phyloP scores from a whole-genome alignment of 129 eudicot genomes.

The Saussurea involucrata region DNA sequence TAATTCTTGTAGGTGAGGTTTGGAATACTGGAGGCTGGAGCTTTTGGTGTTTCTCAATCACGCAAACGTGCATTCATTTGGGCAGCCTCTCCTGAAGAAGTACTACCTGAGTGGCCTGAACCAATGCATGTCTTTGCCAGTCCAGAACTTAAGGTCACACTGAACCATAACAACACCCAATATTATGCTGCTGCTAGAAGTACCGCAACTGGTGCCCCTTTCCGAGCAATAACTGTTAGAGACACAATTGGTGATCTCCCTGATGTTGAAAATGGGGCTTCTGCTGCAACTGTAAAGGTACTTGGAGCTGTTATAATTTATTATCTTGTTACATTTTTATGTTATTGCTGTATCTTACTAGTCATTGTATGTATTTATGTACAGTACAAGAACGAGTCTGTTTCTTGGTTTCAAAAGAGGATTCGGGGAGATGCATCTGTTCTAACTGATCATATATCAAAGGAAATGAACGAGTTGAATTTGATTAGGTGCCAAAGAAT shows the following conservation, averaged over 20 bases:
- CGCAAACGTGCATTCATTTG: conserved; percentile 65
- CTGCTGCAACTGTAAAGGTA: too few relatives aligned
- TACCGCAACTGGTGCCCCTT: conserved; percentile 56
- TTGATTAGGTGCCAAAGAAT: conserved; percentile 56
- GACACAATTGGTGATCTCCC: too few relatives aligned
- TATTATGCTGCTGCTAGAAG: conserved; percentile 57
- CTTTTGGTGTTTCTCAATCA: conserved; percentile 65
- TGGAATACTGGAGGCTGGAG: conserved; percentile 68
- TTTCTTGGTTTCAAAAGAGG: too few relatives aligned
- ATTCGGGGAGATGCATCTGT: too few relatives aligned
- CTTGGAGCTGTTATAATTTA: too few relatives aligned
- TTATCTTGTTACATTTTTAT: too few relatives aligned
- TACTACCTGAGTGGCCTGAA: conserved; percentile 71
- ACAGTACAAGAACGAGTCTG: too few relatives aligned
- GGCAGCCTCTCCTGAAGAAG: conserved; percentile 73
- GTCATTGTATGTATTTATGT: too few relatives aligned
- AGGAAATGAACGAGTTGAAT: conserved; percentile 69
- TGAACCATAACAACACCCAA: conserved; percentile 21
- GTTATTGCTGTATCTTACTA: too few relatives aligned
- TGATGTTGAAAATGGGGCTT: too few relatives aligned
- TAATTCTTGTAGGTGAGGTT: conserved; percentile 45
- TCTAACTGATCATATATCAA: too few relatives aligned
- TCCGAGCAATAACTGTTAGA: too few relatives aligned
- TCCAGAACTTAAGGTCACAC: conserved; percentile 43
- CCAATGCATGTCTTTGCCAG: conserved; percentile 76